Percentiles rank a stretch among this genome's conserved stretches.
Conservation (phyloP, 257 asterid genomes). For the Rehmannia glutinosa region DNA sequence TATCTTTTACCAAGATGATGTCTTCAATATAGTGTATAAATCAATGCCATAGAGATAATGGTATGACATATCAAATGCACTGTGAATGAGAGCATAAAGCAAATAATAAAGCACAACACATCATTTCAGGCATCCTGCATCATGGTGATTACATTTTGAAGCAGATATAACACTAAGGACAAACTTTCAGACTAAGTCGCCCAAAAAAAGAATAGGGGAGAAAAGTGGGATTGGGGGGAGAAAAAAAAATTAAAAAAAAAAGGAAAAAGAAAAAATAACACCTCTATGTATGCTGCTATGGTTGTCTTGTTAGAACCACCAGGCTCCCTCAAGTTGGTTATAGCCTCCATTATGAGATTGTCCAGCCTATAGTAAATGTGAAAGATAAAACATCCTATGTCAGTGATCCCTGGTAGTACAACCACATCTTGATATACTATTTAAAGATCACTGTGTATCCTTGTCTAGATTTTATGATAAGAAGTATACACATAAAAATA, state of each 20-base stretch:
- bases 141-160: no score
- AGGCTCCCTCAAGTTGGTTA: slow-evolving; percentile 74
- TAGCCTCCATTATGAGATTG: slow-evolving; percentile 87
- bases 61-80: not conserved
- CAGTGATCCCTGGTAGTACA: slow-evolving; percentile 14
- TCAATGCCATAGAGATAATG: not conserved
- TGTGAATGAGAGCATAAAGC: not conserved
- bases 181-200: no score
- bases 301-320: slow-evolving; percentile 86
- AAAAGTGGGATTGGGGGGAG: no score
- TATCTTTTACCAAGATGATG: not conserved
- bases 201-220: no score
- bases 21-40: not conserved
- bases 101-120: not conserved
- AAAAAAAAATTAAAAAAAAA: no score
- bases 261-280: slow-evolving; percentile 13
- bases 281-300: slow-evolving; percentile 91
- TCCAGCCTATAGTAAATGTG: slow-evolving; percentile 64
- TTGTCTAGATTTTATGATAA: not conserved
- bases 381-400: slow-evolving; percentile 18
- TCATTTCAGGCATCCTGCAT: not conserved
- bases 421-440: slow-evolving; percentile 2
- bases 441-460: not conserved
- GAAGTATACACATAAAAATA: not conserved
- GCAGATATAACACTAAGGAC: slow-evolving; percentile 2